phyloP scores from a whole-genome alignment of 2,329 filamentous ascomycete genomes.

The Balansia obtecta region DNA sequence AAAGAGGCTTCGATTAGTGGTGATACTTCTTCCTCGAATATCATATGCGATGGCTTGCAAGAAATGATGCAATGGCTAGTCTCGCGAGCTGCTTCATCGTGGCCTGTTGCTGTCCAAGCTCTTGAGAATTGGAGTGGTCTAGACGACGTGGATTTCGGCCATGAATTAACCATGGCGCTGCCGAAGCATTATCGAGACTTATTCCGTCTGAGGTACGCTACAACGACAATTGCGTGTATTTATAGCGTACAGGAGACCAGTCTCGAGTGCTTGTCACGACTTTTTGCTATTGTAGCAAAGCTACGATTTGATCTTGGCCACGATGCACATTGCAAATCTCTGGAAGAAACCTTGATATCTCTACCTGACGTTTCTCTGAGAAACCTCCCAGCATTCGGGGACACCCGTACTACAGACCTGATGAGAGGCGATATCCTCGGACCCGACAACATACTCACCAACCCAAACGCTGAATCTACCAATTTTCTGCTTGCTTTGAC shows the following conservation, averaged over 20 bases:
- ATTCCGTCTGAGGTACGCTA: slow-evolving; percentile 52
- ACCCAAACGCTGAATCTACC: slow-evolving; percentile 41
- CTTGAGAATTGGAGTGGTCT: slow-evolving; percentile 65
- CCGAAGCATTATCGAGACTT: slow-evolving; percentile 46
- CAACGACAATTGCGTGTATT: slow-evolving; percentile 53
- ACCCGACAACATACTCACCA: slow-evolving; percentile 51
- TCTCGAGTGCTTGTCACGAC: slow-evolving; percentile 42
- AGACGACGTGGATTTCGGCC: slow-evolving; percentile 55
- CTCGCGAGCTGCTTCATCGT: slow-evolving; percentile 43
- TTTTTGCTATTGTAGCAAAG: slow-evolving; percentile 47
- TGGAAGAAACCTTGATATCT: slow-evolving; percentile 34
- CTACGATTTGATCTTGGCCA: slow-evolving; percentile 44
- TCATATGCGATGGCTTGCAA: slow-evolving; percentile 52
- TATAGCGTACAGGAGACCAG: slow-evolving; percentile 53
- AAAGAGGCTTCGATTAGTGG: slow-evolving; percentile 12
- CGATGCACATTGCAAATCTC: slow-evolving; percentile 39
- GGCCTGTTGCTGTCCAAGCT: slow-evolving; percentile 48
- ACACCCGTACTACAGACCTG: slow-evolving; percentile 16
- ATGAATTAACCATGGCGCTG: slow-evolving; percentile 42
- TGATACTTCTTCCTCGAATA: slow-evolving; percentile 12
- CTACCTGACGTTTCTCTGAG: slow-evolving; percentile 27
- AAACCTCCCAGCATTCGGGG: slow-evolving; percentile 11
- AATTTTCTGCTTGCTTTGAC: slow-evolving; percentile 51
- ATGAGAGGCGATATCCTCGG: slow-evolving; percentile 37
- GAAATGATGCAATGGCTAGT: slow-evolving; percentile 56